Evolutionary conservation across 2,329 filamentous ascomycete genomes (phyloP).

Genomic region (Penicillium expansum): DNA sequence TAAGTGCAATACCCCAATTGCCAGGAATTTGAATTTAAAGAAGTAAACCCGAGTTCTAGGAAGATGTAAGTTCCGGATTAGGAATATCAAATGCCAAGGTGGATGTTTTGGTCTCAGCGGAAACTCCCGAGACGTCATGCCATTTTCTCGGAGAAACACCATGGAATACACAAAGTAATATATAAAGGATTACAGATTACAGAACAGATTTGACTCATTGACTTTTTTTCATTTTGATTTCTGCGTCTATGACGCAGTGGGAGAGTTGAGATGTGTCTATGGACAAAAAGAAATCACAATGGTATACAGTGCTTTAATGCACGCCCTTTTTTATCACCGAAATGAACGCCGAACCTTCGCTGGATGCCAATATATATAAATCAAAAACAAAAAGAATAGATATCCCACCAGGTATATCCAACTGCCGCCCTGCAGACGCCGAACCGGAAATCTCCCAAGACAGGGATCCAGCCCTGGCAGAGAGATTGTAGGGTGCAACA

Average conservation of each 20-base stretch:
- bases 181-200: neutral
- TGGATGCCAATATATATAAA: constrained; percentile 22
- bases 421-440: constrained; percentile 27
- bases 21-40: neutral
- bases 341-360: constrained; percentile 22
- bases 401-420: constrained; percentile 21
- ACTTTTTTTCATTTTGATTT: constrained; percentile 25
- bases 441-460: constrained; percentile 29
- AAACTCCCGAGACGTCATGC: constrained; percentile 2
- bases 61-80: neutral
- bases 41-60: neutral
- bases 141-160: neutral
- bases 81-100: neutral
- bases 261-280: constrained; percentile 32
- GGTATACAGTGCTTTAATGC: constrained; percentile 21
- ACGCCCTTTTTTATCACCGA: constrained; percentile 20
- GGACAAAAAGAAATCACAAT: constrained; percentile 18
- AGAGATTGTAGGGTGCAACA: constrained; percentile 18
- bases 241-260: constrained; percentile 18
- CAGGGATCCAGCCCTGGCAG: constrained; percentile 37
- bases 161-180: neutral
- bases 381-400: constrained; percentile 6
- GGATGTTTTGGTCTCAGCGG: neutral
- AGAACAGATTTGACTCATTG: constrained; percentile 9
- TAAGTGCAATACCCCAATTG: neutral